A percentile compares a stretch with the other conserved stretches of the same genome.
Evolutionary conservation across 176 grass and related monocot species (phyloP).

Genomic region (Bromus sterilis): DNA sequence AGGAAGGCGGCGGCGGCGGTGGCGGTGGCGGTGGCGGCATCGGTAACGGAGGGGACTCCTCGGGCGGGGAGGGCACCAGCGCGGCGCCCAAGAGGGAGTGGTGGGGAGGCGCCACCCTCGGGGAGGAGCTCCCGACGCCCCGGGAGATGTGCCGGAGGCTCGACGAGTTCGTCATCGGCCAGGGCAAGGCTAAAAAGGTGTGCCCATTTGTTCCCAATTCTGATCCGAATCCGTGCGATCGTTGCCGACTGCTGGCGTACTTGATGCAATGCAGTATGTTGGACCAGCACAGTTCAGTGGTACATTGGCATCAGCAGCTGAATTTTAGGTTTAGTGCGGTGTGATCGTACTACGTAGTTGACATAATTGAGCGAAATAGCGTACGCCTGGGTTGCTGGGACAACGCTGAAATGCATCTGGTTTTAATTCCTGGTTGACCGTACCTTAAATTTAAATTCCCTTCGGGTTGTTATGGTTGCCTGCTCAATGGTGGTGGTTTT

Average conservation of each 20-base stretch:
- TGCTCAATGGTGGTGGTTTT: background rate
- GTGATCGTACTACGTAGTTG: background rate
- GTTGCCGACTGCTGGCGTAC: background rate
- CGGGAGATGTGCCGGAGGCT: slow-evolving; percentile 85
- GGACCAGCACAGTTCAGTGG: background rate
- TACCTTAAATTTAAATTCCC: background rate
- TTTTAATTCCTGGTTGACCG: background rate
- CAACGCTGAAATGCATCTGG: background rate
- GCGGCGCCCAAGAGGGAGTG: slow-evolving; percentile 52
- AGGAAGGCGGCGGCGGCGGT: slow-evolving; percentile 34
- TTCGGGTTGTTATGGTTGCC: background rate
- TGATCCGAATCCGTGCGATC: slow-evolving; percentile 2
- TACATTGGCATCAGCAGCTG: background rate
- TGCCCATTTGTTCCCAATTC: slow-evolving; percentile 12
- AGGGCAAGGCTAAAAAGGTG: slow-evolving; percentile 88
- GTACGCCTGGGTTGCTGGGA: background rate
- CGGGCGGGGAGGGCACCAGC: slow-evolving; percentile 40
- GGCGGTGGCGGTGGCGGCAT: background rate
- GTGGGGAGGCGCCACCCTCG: slow-evolving; percentile 71
- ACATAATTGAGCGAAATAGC: slow-evolving; percentile 11
- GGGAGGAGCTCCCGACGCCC: slow-evolving; percentile 81
- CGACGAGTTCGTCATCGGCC: slow-evolving; percentile 91
- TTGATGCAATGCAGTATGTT: background rate
- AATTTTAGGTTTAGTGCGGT: slow-evolving; percentile 9
- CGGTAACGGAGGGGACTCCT: slow-evolving; percentile 34